Base-by-base conservation (phyloP, 2,329 filamentous ascomycete genomes). In the Zalaria obscura region DNA sequence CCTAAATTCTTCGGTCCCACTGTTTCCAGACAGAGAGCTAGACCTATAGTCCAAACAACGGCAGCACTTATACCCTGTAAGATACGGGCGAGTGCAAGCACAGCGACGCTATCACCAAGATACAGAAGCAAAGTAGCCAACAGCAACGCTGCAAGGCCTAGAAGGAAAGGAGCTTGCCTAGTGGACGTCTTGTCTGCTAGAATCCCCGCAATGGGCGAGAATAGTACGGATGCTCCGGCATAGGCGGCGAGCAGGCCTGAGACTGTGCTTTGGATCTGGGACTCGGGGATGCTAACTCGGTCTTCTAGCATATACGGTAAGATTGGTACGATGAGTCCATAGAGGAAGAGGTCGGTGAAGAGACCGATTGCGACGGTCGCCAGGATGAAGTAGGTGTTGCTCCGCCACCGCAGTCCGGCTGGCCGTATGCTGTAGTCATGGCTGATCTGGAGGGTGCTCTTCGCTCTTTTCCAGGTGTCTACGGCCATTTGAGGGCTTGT, bases 271-370 rank as follows among this genome's bases (percentile, higher is more conserved):
- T 78, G 74, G 11, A 75, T 58, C 38, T 71, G 55, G 4, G 63
- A 50, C 5, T 66, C 52, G 0, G 70, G 68, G 5, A 75, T 46
- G 2, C 62, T 50, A 18, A 77, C 56, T 4, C 72, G 64, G 41
- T 72, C 65, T 37, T 64, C 53, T 1, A 78, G 66, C 58, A 78
- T 66, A 47, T 72, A 78, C 0, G 74, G 74, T 1, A 77, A 56
- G 5, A 76, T 67, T 0, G 75, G 74, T 0, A 77, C 72, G 10
- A 78, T 62, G 2, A 78, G 59, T 1, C 70, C 71, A 51, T 77
- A 78, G 1, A 78, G 63, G 52, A 77, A 77, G 8, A 77, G 57
- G 50, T 77, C 73, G 0, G 70, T 72, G 50, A 75, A 76, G 2
- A 73, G 63, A 35, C 68, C 71, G 18, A 73, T 56, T 3, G 63